phyloP scores from a whole-genome alignment of 75 land plant genomes.

The Selaginella tamariscina region DNA sequence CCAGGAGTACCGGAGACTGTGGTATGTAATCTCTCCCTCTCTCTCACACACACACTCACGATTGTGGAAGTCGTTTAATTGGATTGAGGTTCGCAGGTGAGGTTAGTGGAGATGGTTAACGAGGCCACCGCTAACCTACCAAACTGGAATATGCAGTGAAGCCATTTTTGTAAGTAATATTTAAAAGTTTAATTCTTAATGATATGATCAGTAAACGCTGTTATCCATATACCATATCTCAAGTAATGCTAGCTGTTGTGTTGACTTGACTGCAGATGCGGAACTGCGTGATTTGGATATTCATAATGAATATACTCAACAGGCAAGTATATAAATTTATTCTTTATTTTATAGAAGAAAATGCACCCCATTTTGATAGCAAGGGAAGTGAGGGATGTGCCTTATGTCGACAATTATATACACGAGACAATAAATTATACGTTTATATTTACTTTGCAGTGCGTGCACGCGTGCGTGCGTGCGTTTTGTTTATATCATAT shows the following conservation, averaged over 20 bases:
- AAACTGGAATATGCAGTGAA: slow-evolving; percentile 26
- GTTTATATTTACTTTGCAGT: too few species aligned
- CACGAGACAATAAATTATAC: too few species aligned
- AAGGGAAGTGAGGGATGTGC: too few species aligned
- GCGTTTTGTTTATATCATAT: too few species aligned
- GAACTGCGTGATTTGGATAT: not conserved
- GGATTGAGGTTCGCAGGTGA: slow-evolving; percentile 31
- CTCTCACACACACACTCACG: too few species aligned
- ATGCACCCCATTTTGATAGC: not conserved
- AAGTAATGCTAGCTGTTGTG: not conserved
- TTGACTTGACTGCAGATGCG: not conserved
- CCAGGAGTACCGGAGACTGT: slow-evolving; percentile 87
- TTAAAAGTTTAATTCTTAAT: too few species aligned
- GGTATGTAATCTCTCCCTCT: too few species aligned
- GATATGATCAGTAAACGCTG: too few species aligned
- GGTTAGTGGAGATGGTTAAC: slow-evolving; percentile 51
- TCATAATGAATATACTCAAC: not conserved
- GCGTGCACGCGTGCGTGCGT: too few species aligned
- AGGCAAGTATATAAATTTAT: not conserved
- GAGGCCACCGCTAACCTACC: slow-evolving; percentile 65
- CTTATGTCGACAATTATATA: too few species aligned
- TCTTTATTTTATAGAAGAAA: not conserved
- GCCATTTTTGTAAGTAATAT: too few species aligned
- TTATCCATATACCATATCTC: too few species aligned
- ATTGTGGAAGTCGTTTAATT: not conserved